A percentile compares a stretch with the other conserved stretches of the same genome.
These are phyloP conservation scores for Trypanosoma congolense DNA, from an alignment of 208 protist species.

Conservation along the genomic window DNA sequence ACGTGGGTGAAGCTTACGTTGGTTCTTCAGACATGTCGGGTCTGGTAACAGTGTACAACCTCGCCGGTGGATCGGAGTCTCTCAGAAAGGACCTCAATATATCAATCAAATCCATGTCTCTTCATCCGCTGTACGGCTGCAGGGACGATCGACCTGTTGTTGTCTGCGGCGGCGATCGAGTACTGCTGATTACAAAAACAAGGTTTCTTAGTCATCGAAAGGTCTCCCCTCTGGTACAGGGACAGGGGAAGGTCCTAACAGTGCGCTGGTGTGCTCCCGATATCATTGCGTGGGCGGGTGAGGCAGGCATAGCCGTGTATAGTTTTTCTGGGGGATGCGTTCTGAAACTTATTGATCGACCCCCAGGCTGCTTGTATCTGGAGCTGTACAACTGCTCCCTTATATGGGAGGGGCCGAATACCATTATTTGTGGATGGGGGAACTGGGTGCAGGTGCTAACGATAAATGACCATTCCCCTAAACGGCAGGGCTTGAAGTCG, in stretches of 20 bases:
- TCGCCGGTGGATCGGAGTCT: conserved; percentile 26
- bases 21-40: conserved; percentile 53
- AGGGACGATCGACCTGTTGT: conserved; percentile 46
- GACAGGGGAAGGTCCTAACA: conserved; percentile 37
- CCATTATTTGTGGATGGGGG: conserved; percentile 58
- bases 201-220: conserved; percentile 46
- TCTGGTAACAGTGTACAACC: conserved; percentile 36
- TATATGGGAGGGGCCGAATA: conserved; percentile 37
- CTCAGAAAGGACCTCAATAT: conserved; percentile 42
- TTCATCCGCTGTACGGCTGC: conserved; percentile 51
- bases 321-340: conserved; percentile 27
- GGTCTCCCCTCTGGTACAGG: conserved; percentile 34
- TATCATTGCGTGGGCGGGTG: conserved; percentile 63
- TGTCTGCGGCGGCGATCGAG: conserved; percentile 34
- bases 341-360: conserved; percentile 23
- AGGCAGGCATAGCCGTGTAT: conserved; percentile 54
- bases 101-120: conserved; percentile 40
- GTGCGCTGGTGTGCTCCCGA: conserved; percentile 60
- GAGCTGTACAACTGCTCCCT: conserved; percentile 53
- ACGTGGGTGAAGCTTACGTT: conserved; percentile 35
- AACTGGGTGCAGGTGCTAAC: conserved; percentile 56
- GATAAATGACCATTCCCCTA: too few species aligned
- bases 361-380: conserved; percentile 16
- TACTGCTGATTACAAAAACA: conserved; percentile 42
- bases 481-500: not conserved